phyloP scores from a whole-genome alignment of 2,329 filamentous ascomycete genomes.

The Fusarium sp. region DNA sequence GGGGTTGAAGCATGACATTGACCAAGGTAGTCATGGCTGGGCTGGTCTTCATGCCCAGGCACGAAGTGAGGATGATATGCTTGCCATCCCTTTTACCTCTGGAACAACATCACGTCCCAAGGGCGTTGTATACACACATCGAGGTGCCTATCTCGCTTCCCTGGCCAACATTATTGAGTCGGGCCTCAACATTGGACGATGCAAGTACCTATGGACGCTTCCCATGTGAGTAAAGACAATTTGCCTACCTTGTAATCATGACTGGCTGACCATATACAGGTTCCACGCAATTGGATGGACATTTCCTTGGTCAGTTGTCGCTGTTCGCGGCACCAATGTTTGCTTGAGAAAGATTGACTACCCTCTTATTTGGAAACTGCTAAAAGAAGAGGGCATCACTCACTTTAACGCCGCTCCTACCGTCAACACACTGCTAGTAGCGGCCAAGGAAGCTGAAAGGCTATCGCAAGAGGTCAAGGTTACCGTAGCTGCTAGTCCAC shows the following conservation, averaged over 20 bases:
- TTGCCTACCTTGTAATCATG: background rate
- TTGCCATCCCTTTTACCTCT: slow-evolving; percentile 92
- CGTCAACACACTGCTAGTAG: slow-evolving; percentile 92
- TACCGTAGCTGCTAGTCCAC: slow-evolving; percentile 91
- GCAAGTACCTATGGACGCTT: slow-evolving; percentile 89
- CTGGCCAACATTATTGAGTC: slow-evolving; percentile 90
- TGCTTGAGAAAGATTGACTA: slow-evolving; percentile 97
- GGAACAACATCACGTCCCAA: slow-evolving; percentile 93
- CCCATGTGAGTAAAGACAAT: slow-evolving; percentile 75
- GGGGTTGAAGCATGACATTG: slow-evolving; percentile 75
- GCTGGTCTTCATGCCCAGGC: slow-evolving; percentile 75
- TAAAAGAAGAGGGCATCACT: slow-evolving; percentile 87
- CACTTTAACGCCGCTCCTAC: slow-evolving; percentile 97
- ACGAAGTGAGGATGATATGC: slow-evolving; percentile 78
- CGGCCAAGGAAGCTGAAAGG: slow-evolving; percentile 75
- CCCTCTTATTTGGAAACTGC: slow-evolving; percentile 85
- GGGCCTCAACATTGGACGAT: slow-evolving; percentile 78
- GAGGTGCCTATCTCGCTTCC: slow-evolving; percentile 85
- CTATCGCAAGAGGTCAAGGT: slow-evolving; percentile 80
- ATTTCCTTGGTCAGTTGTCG: slow-evolving; percentile 92
- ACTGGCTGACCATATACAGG: slow-evolving; percentile 44
- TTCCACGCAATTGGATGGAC: slow-evolving; percentile 82
- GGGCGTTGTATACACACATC: slow-evolving; percentile 90
- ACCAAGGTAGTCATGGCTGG: slow-evolving; percentile 78
- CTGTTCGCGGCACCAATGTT: slow-evolving; percentile 92